phyloP scores from a whole-genome alignment of 805 yeast genomes.

The Ogataea thermomethanolica region DNA sequence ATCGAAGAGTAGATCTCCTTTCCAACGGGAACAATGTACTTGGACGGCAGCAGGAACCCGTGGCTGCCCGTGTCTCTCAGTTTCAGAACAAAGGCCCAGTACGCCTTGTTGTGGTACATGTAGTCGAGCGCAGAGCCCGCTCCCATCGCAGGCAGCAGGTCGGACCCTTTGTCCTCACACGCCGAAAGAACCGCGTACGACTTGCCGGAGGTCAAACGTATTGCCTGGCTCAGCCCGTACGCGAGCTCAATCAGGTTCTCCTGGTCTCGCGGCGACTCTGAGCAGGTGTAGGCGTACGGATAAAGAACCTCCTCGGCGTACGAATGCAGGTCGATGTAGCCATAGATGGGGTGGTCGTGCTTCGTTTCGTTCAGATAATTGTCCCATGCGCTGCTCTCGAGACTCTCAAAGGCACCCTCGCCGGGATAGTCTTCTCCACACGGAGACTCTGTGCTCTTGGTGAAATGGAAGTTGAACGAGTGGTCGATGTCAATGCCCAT shows the following conservation, averaged over 20 bases:
- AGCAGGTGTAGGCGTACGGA: slow-evolving; percentile 81
- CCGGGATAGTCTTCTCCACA: slow-evolving; percentile 87
- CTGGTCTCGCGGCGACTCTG: slow-evolving; percentile 67
- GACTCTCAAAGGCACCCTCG: slow-evolving; percentile 62
- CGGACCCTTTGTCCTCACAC: slow-evolving; percentile 74
- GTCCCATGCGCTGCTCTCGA: slow-evolving; percentile 52
- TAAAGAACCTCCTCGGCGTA: slow-evolving; percentile 79
- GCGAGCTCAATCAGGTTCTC: slow-evolving; percentile 80
- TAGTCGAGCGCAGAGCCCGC: slow-evolving; percentile 78
- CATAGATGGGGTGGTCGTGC: slow-evolving; percentile 58
- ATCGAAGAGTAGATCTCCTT: slow-evolving; percentile 67
- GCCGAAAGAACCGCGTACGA: slow-evolving; percentile 70
- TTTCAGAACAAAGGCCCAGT: slow-evolving; percentile 82
- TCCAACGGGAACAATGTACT: slow-evolving; percentile 72
- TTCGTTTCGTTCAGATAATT: slow-evolving; percentile 46
- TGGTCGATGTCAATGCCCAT: slow-evolving; percentile 85
- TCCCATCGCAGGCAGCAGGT: slow-evolving; percentile 68
- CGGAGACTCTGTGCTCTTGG: slow-evolving; percentile 55
- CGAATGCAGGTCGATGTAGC: slow-evolving; percentile 80
- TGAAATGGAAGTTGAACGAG: slow-evolving; percentile 75
- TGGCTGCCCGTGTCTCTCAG: slow-evolving; percentile 78
- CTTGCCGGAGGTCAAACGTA: slow-evolving; percentile 61
- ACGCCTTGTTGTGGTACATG: slow-evolving; percentile 79
- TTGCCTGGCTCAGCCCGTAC: slow-evolving; percentile 73
- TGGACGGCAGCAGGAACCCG: slow-evolving; percentile 75